phyloP scores from a whole-genome alignment of 106 monocot species.

The Dendrobium catenatum region DNA sequence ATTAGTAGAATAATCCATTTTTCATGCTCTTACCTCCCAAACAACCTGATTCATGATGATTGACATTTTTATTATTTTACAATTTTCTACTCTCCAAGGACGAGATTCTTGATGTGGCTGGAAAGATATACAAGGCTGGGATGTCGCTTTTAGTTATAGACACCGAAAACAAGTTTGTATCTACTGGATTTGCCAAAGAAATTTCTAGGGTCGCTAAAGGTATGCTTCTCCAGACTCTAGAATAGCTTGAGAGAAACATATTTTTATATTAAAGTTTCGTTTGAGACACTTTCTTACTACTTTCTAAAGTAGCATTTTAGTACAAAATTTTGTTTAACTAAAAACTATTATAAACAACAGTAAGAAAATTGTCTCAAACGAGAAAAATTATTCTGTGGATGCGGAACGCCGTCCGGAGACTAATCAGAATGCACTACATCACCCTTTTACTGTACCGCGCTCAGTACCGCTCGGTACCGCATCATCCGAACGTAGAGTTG shows the following conservation, averaged over 20 bases:
- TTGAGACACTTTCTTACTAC: no score
- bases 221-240: constrained; percentile 7
- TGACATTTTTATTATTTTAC: constrained; percentile 5
- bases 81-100: constrained; percentile 34
- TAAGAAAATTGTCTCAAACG: no score
- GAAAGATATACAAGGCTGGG: constrained; percentile 91
- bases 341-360: no score
- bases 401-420: no score
- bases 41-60: background rate
- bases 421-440: no score
- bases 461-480: no score
- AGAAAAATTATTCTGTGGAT: no score
- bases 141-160: constrained; percentile 99
- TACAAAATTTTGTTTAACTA: no score
- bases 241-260: background rate
- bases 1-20: background rate
- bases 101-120: constrained; percentile 96
- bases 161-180: constrained; percentile 99
- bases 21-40: background rate
- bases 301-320: no score
- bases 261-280: no score
- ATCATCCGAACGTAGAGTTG: no score
- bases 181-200: constrained; percentile 98
- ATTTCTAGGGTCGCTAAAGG: constrained; percentile 97
- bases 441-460: no score